Evolutionary conservation across 2,329 filamentous ascomycete species (phyloP).

Genomic region (Diaporthe sp.): DNA sequence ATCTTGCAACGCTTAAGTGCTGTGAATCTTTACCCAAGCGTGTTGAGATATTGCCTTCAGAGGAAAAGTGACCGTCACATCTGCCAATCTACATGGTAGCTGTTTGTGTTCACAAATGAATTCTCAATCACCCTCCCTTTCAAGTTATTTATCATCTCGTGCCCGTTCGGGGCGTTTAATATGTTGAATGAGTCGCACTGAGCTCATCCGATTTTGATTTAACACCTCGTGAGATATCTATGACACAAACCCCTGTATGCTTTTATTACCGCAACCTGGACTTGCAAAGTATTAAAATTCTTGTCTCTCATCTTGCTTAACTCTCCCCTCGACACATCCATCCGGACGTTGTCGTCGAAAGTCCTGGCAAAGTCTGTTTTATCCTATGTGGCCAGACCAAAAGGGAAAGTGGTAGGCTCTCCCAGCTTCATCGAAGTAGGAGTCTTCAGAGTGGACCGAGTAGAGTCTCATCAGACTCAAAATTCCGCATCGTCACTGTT

Average conservation of each 20-base stretch:
- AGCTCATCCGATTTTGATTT: background rate
- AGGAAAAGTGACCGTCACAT: background rate
- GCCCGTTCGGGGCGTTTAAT: background rate
- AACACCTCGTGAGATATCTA: background rate
- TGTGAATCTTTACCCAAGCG: background rate
- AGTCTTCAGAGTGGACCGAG: background rate
- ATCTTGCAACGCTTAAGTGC: background rate
- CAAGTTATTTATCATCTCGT: background rate
- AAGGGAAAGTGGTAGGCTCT: background rate
- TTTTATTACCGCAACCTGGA: too few species aligned
- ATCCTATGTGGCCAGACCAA: background rate
- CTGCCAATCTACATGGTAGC: background rate
- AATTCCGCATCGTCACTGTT: background rate
- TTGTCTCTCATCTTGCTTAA: background rate
- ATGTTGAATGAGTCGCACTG: background rate
- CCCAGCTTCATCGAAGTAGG: background rate
- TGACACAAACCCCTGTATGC: background rate
- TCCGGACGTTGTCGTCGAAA: background rate
- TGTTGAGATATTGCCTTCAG: background rate
- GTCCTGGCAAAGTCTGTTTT: background rate
- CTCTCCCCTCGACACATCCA: background rate
- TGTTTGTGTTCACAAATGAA: background rate
- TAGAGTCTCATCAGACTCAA: background rate
- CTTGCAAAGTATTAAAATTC: background rate
- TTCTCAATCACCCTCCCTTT: background rate